Percentiles rank a stretch among this genome's conserved stretches.
These are phyloP conservation scores for Talaromyces sp. DNA, from an alignment of 2,329 filamentous ascomycete genomes.

Conservation along the genomic window DNA sequence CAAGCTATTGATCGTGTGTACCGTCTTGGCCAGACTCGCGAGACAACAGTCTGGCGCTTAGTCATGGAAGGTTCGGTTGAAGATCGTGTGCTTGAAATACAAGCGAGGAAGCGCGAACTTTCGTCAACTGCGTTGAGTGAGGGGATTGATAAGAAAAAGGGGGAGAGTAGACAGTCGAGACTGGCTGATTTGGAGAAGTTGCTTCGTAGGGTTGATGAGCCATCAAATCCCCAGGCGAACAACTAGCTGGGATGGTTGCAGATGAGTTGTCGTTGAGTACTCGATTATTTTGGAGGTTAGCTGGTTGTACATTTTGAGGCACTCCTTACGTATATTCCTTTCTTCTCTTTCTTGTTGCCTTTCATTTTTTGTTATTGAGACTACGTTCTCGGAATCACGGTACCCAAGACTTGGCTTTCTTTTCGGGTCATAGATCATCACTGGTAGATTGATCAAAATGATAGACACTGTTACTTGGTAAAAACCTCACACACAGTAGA, in stretches of 20 bases:
- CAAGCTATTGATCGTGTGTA: constrained; percentile 88
- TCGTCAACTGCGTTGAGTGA: constrained; percentile 78
- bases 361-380: background rate
- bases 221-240: background rate
- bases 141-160: constrained; percentile 56
- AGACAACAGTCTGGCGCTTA: constrained; percentile 74
- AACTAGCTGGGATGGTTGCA: background rate
- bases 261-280: background rate
- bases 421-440: background rate
- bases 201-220: constrained; percentile 8
- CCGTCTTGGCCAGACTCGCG: constrained; percentile 73
- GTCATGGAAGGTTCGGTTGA: constrained; percentile 79
- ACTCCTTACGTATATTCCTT: background rate
- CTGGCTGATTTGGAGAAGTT: constrained; percentile 48
- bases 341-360: background rate
- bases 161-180: constrained; percentile 52
- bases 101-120: constrained; percentile 72
- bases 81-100: constrained; percentile 73
- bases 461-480: background rate
- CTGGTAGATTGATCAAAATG: no score
- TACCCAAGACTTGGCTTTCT: background rate
- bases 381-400: background rate
- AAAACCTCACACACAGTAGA: background rate
- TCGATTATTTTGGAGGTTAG: background rate
- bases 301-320: background rate